Conservation (phyloP, 1,284 basidiomycete species). For the Ganoderma resinaceum region DNA sequence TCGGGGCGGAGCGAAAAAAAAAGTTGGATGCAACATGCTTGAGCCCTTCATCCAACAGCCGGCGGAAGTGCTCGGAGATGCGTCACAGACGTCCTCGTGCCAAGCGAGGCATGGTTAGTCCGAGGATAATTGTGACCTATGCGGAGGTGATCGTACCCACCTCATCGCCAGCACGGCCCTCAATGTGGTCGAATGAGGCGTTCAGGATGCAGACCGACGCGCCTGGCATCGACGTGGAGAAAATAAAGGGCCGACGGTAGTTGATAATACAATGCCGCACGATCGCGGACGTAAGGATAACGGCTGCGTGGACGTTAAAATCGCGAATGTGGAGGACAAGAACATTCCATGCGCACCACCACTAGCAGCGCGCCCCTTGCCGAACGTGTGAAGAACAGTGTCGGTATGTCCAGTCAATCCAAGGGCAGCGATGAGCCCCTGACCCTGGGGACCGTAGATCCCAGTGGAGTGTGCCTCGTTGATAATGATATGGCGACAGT, state of each 20-base stretch:
- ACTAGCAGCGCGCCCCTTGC: conserved; percentile 67
- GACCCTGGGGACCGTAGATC: conserved; percentile 77
- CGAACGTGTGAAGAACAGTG: conserved; percentile 69
- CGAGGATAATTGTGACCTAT: not conserved
- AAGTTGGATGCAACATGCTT: conserved; percentile 18
- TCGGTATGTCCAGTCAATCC: conserved; percentile 56
- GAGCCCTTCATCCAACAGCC: conserved; percentile 15
- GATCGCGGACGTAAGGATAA: conserved; percentile 72
- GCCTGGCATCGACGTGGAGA: conserved; percentile 80
- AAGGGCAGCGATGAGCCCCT: conserved; percentile 67
- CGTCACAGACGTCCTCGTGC: conserved; percentile 11
- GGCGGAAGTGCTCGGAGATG: conserved; percentile 21
- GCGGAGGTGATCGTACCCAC: conserved; percentile 7
- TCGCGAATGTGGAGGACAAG: not conserved
- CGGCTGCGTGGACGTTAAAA: conserved; percentile 56
- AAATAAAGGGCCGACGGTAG: conserved; percentile 89
- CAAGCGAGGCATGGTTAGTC: not conserved
- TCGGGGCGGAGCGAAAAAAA: conserved; percentile 19
- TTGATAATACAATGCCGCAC: conserved; percentile 87
- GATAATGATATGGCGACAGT: conserved; percentile 72
- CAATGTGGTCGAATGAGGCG: conserved; percentile 25
- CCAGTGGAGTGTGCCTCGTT: conserved; percentile 91
- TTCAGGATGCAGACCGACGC: conserved; percentile 57
- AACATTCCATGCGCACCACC: conserved; percentile 64
- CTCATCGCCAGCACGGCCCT: conserved; percentile 20